Evolutionary conservation across 1,284 basidiomycete genomes (phyloP), one percentile per base, ranked within the genome.

Genomic region (Trichosporon ovoides): DNA sequence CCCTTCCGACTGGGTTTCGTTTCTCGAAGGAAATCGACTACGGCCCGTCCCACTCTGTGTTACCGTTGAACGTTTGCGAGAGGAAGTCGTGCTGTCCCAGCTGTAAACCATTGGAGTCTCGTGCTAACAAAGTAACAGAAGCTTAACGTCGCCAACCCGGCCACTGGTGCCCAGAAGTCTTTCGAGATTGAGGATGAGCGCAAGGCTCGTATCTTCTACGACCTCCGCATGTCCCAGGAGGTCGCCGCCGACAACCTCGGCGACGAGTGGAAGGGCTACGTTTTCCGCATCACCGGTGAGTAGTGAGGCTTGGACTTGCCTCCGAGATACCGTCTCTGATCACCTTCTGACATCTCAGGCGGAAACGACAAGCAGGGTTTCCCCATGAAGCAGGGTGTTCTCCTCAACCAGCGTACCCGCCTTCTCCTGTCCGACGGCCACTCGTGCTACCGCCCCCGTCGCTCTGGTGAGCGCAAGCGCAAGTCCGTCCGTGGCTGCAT

Each of bases 401-500:
- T 98, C 67, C 84, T 94, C 71, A 91, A 91, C 67, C 79, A 92
- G 82, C 93, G 95, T 85, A 91, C 95, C 72, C 84, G 87, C 64
- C 89, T 98, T 66, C 89, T 98, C 73, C 90, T 98, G 76, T 78
- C 89, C 68, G 90, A 93, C 78, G 93, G 93, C 64, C 92, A 97
- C 85, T 96, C 93, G 37, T 98, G 95, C 86, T 98, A 92, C 85
- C 91, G 95, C 72, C 79, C 83, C 69, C 91, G 94, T 77, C 90
- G 94, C 77, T 81, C 83, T 57, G 95, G 95, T 77, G 93, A 98
- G 83, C 91, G 95, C 81, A 93, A 90, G 83, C 89, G 95, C 84
- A 98, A 98, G 83, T 96, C 92, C 69, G 91, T 98, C 66, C 90
- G 94, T 65, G 95, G 95, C 56, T 97, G 93, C 85, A 98, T 95